Conservation (phyloP, 208 protist genomes). For the Acanthamoeba castellanii region DNA sequence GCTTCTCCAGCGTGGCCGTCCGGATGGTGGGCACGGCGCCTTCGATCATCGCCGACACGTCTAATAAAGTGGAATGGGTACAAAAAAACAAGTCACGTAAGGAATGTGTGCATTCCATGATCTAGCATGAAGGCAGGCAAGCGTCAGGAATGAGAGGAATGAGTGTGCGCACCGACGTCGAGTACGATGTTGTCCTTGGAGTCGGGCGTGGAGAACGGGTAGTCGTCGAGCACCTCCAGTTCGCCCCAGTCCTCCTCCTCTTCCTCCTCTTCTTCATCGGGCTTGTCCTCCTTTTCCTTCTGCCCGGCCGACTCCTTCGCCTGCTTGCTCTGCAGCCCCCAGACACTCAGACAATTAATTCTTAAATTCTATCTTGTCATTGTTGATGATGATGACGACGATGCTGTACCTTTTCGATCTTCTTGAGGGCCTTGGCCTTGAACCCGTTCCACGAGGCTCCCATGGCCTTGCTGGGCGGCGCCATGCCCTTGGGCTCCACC, state of each 20-base stretch:
- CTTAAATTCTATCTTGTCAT: no score
- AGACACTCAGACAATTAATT: no score
- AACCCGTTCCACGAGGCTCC: neutral
- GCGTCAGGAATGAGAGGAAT: neutral
- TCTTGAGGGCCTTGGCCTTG: constrained; percentile 49
- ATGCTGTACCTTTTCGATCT: constrained; percentile 50
- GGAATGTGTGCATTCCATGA: no score
- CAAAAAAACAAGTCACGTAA: neutral
- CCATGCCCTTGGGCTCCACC: constrained; percentile 61
- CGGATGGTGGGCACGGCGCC: constrained; percentile 49
- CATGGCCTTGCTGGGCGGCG: neutral
- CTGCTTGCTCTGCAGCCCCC: neutral
- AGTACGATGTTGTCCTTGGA: constrained; percentile 28
- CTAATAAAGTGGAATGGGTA: neutral
- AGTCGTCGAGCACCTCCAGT: constrained; percentile 7
- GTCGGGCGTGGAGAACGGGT: constrained; percentile 14
- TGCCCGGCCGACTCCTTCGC: neutral
- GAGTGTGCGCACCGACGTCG: neutral
- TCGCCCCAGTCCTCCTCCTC: constrained; percentile 56
- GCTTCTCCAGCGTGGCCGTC: constrained; percentile 71
- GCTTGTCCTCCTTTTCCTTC: constrained; percentile 10
- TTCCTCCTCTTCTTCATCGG: neutral
- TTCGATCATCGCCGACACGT: constrained; percentile 57
- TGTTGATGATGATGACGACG: no score
- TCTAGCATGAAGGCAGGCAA: no score